A percentile compares a stretch with the other conserved stretches of the same genome.
phyloP scores from a whole-genome alignment of 2,329 filamentous ascomycete genomes.

The Aspergillus tamarii region DNA sequence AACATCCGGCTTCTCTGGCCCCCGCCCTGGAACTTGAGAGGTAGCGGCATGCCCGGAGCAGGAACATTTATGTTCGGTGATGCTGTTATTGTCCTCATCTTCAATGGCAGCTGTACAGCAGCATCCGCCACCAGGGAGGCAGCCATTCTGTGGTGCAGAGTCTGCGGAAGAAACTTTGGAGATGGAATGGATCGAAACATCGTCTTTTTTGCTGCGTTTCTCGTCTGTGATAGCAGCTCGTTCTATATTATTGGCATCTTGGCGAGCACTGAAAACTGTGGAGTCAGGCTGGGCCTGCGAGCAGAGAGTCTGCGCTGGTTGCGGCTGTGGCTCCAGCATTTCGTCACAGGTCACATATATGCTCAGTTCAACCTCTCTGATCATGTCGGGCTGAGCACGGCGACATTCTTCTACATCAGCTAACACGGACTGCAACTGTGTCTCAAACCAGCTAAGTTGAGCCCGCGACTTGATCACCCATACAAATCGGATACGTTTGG shows the following conservation, averaged over 20 bases:
- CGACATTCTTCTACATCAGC: conserved; percentile 45
- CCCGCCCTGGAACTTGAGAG: conserved; percentile 9
- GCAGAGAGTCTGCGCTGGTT: conserved; percentile 7
- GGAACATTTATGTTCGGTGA: conserved; percentile 38
- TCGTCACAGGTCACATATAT: conserved; percentile 61
- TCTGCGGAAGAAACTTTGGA: conserved; percentile 16
- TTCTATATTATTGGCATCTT: background rate
- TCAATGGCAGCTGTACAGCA: conserved; percentile 54
- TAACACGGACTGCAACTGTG: conserved; percentile 52
- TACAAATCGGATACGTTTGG: conserved; percentile 56
- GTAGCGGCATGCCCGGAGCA: conserved; percentile 35
- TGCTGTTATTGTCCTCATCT: conserved; percentile 47
- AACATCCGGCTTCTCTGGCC: background rate
- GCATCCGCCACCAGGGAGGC: conserved; percentile 42
- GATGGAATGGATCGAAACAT: conserved; percentile 26
- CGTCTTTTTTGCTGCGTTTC: conserved; percentile 24
- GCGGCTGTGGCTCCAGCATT: conserved; percentile 38
- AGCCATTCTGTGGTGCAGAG: conserved; percentile 17
- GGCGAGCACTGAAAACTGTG: background rate
- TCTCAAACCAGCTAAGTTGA: conserved; percentile 57
- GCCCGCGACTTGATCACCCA: conserved; percentile 62
- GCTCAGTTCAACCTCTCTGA: conserved; percentile 54
- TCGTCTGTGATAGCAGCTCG: conserved; percentile 11
- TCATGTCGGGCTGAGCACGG: conserved; percentile 31
- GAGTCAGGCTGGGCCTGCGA: conserved; percentile 28